These are phyloP conservation scores for Cocos nucifera DNA, from an alignment of 176 grass and related monocot genomes.

Conservation along the genomic window DNA sequence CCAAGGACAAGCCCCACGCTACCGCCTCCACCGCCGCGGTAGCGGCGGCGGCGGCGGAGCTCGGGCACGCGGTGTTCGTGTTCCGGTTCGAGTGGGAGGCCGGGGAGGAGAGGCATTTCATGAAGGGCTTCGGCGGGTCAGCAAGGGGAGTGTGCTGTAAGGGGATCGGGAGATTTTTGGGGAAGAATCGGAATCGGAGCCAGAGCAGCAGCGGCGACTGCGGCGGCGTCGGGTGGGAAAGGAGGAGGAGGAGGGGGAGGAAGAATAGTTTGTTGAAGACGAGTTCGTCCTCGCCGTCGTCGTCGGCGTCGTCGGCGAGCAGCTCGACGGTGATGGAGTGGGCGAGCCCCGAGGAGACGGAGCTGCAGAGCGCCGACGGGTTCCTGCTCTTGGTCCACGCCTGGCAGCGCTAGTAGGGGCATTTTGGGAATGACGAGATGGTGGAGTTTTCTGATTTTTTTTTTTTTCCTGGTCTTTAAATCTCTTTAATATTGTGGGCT, in stretches of 20 bases:
- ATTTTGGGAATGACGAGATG: neutral
- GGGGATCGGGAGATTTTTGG: neutral
- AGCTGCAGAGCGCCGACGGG: conserved; percentile 50
- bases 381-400: conserved; percentile 78
- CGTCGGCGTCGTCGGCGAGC: conserved; percentile 50
- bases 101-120: neutral
- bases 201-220: neutral
- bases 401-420: conserved; percentile 47
- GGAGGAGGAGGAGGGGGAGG: conserved; percentile 17
- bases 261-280: conserved; percentile 38
- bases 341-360: conserved; percentile 66
- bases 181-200: conserved; percentile 6
- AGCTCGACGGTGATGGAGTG: conserved; percentile 79
- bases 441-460: no score
- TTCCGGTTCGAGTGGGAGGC: conserved; percentile 1
- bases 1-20: neutral
- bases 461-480: no score
- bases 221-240: conserved; percentile 13
- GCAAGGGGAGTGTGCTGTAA: neutral
- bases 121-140: neutral
- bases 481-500: no score
- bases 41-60: neutral
- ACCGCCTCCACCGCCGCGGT: neutral
- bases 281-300: conserved; percentile 60
- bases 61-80: conserved; percentile 8